Conservation (phyloP, 768 basidiomycete genomes). For the Tricholoma matsutake region DNA sequence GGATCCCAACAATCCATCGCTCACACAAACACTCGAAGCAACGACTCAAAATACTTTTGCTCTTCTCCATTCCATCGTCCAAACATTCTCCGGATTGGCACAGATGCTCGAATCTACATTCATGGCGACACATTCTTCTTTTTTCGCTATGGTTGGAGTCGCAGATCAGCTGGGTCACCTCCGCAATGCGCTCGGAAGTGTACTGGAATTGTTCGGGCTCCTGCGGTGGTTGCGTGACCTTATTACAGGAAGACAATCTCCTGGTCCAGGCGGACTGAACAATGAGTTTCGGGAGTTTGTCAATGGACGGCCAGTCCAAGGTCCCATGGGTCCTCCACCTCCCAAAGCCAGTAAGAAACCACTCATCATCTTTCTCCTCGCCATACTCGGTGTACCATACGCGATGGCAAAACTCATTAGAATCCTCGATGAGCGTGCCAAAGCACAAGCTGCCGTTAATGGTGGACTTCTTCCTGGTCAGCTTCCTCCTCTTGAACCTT, state of each 20-base stretch:
- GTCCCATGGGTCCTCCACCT: slow-evolving; percentile 35
- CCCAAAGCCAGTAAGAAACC: slow-evolving; percentile 85
- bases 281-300: slow-evolving; percentile 78
- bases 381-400: slow-evolving; percentile 90
- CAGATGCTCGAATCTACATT: slow-evolving; percentile 98
- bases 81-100: slow-evolving; percentile 90
- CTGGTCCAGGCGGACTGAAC: slow-evolving; percentile 36
- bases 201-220: slow-evolving; percentile 88
- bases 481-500: slow-evolving; percentile 71
- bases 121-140: slow-evolving; percentile 94
- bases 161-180: slow-evolving; percentile 93
- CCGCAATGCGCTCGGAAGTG: slow-evolving; percentile 89
- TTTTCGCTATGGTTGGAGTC: slow-evolving; percentile 96
- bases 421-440: slow-evolving; percentile 64
- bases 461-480: slow-evolving; percentile 36
- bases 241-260: slow-evolving; percentile 38
- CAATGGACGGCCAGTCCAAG: slow-evolving; percentile 57
- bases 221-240: slow-evolving; percentile 79
- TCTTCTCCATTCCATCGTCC: slow-evolving; percentile 91
- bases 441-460: slow-evolving; percentile 41
- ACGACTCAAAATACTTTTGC: slow-evolving; percentile 92
- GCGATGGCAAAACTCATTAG: slow-evolving; percentile 89
- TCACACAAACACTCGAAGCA: slow-evolving; percentile 84
- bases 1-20: slow-evolving; percentile 55
- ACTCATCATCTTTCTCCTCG: slow-evolving; percentile 88